Evolutionary conservation across 352 stramenopile genomes (phyloP), one percentile per base, ranked within the genome.

Genomic region (Sclerospora graminicola): DNA sequence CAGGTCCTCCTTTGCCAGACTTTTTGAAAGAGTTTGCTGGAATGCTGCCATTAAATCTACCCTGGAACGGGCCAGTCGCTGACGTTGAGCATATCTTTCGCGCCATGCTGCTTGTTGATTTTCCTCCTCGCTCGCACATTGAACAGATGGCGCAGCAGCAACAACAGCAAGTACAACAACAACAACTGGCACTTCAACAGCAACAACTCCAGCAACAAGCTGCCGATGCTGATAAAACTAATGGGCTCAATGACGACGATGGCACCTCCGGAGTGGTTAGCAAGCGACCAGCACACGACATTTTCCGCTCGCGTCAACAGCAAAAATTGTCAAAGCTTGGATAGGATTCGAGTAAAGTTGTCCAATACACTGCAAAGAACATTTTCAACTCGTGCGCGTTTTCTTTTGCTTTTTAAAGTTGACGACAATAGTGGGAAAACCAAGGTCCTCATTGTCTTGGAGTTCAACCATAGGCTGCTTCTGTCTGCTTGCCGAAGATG

Each of bases 81-180:
- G 81, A 93, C 33, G 78, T 88, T 1, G 81, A 93, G 44, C 80
- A 90, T 45, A 83, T 93, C 33, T 89, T 79, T 58, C 78, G 79
- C 29, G 79, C 79, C 0, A 87, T 93, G 67, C 49, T 89, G 8
- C 51, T 89, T 2, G 73, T 89, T 21, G 81, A 93, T 39, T 89
- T 93, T 32, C 81, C 81, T 14, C 61, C 76, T 16, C 74, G 81
- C 15, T 63, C 59, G 4, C 66, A 80, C 11, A 71, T 93, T 33
- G 81, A 93, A 49, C 66, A 68, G 24, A 65, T 84, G 45, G 76
- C 73, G 28, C 58, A 78, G 41, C 64, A 86, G 46, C 69, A 75
- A 31, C 69, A 82, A 19, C 64, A 82, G 34, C 74, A 87, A 41
- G 72, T 78, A 41, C 63, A 71, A 20, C 67, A 84, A 24, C 63